Conservation (phyloP, 2,329 filamentous ascomycete species). For the Anisogramma anomala region DNA sequence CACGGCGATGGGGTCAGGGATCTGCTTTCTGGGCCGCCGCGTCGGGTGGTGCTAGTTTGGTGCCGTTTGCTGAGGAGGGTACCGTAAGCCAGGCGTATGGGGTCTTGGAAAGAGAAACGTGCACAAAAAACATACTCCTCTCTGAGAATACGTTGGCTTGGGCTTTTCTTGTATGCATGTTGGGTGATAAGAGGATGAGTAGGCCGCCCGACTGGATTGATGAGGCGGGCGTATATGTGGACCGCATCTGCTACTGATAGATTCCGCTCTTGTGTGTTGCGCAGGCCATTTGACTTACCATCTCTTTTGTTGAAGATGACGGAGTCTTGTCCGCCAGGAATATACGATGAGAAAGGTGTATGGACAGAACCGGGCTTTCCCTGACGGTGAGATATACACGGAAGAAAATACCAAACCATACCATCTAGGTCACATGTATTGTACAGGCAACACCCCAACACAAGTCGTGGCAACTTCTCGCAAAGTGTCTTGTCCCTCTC, state of each 20-base stretch:
- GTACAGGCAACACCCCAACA: too few species aligned
- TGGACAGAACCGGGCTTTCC: too few species aligned
- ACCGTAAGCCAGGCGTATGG: too few species aligned
- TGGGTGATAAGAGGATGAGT: neutral
- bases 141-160: too few species aligned
- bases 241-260: constrained; percentile 7
- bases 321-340: neutral
- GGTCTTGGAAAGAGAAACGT: too few species aligned
- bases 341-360: constrained; percentile 1
- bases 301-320: neutral
- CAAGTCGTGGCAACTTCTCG: too few species aligned
- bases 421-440: too few species aligned
- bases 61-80: neutral
- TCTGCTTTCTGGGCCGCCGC: constrained; percentile 31
- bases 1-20: constrained; percentile 36
- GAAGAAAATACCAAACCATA: too few species aligned
- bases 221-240: constrained; percentile 2
- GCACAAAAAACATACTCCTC: too few species aligned
- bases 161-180: neutral
- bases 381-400: too few species aligned
- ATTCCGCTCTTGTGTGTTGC: neutral
- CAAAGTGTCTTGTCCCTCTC: too few species aligned
- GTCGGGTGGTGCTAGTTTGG: constrained; percentile 24
- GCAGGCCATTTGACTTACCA: neutral
- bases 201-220: too few species aligned